These are phyloP conservation scores for Pseudozyma flocculosa DNA, from an alignment of 1,284 basidiomycete genomes.

Conservation along the genomic window DNA sequence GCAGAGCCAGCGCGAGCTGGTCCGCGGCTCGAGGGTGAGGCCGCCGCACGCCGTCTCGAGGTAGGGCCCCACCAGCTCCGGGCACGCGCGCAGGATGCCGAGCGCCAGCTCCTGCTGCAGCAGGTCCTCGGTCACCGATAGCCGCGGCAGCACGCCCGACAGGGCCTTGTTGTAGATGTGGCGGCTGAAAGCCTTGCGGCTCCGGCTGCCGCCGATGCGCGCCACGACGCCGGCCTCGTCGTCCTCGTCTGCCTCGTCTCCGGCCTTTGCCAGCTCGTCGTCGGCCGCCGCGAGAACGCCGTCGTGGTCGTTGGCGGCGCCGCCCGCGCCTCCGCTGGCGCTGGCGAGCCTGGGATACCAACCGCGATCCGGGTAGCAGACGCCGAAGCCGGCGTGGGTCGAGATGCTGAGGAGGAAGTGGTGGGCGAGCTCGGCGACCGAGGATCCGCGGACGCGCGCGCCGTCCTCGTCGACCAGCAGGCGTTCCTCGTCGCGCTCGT, in stretches of 20 bases:
- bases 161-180: constrained; percentile 82
- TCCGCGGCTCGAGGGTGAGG: constrained; percentile 79
- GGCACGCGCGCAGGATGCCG: constrained; percentile 75
- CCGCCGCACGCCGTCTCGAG: constrained; percentile 60
- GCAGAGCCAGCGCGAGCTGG: constrained; percentile 84
- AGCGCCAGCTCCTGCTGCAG: constrained; percentile 81
- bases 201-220: constrained; percentile 3
- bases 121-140: constrained; percentile 79
- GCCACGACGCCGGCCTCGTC: too few relatives aligned
- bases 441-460: constrained; percentile 16
- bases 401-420: constrained; percentile 87
- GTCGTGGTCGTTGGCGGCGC: too few relatives aligned
- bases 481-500: constrained; percentile 40
- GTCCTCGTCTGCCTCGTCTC: too few relatives aligned
- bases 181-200: not conserved
- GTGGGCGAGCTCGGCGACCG: constrained; percentile 74
- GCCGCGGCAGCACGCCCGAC: constrained; percentile 69
- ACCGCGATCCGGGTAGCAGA: constrained; percentile 84
- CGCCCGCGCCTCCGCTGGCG: too few relatives aligned
- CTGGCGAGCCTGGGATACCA: too few relatives aligned
- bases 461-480: constrained; percentile 26
- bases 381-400: constrained; percentile 75
- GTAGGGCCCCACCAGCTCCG: constrained; percentile 78
- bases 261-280: too few relatives aligned
- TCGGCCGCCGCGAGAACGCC: too few relatives aligned